Base-by-base conservation (phyloP, 192 early-diverging fungal species). In the Coemansia reversa region DNA sequence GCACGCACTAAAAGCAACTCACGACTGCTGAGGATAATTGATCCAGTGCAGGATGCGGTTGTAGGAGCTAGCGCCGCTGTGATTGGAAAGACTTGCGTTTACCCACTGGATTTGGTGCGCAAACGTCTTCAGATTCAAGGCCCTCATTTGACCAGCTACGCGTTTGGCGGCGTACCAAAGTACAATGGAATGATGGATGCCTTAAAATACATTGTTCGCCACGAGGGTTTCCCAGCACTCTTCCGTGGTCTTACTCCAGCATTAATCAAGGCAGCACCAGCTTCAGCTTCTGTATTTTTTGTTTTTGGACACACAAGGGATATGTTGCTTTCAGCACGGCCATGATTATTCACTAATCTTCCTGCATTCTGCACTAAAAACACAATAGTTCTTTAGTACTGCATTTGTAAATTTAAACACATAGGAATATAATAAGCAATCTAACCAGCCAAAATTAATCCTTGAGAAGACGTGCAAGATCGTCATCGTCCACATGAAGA, bases 231-330 rank as follows among this genome's bases (percentile, higher is more conserved):
- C n/a, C 52, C 83, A 22, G 93, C 90, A 1, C 79, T 98, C 22
- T 98, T 95, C 76, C 93, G 93, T 49, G 95, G 97, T 0, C 63
- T 95, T 9, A 78, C 89, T 4, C 94, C 94, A 1, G 89, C 90
- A 1, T 55, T 97, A 4, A 62, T 98, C 60, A 98, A 98, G 82
- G 84, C 91, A 6, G 94, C 86, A 5, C 93, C 94, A 7, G 85
- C 88, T 0, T 87, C 89, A 32, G 93, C 97, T 4, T 83, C 93
- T 6, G 91, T 94, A 1, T 98, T 98, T 66, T 88, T 91, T 65
- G 86, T 97, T 0, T 93, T 86, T 74, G 87, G 86, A 22, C 74
- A 87, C 29, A 87, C 81, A 9, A 76, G 86, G n/a, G 75, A 87
- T 5, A 11, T 90, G 18, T 23, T 92, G 16, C 55, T 82, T 28